Evolutionary conservation across 140 eudicot species (phyloP), one percentile per base, ranked within the genome.

Genomic region (Stevia rebaudiana): DNA sequence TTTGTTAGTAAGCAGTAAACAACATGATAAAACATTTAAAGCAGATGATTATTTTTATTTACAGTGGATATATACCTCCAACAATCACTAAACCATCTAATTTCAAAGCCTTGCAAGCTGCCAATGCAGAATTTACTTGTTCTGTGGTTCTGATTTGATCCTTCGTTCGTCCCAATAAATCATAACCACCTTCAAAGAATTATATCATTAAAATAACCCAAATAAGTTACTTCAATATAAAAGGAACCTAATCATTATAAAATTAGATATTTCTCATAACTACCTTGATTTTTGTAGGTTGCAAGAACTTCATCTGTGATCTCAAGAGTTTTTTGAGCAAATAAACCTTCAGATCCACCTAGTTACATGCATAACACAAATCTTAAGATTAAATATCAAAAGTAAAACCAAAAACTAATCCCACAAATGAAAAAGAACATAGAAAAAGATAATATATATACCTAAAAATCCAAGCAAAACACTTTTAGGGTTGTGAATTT

Each of bases 341-440:
- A 88, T 76, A 92, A 81, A 70, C 99, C 99, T 12, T 92, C 99
- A 52, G 97, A 85, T 73, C 99, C 99, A 71, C 98, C 98, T 92
- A 80, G 54, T 33, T 65, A 28, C 46, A 67, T 17, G 36, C 63
- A 68, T 2, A 74, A 49, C 42, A 36, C 28, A 58, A 36, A 2
- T 40, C 6, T 51, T 35, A 31, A 13, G 12, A 67, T 19, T 69
- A 43, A 58, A 25, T n/a, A 51, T 49, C 65, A 43, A 19, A 49
- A 67, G 35, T 24, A 49, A 11, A 24, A 41, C 24, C 18, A 17
- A 30, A 1, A 52, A 52, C 8, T 21, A 62, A 25, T 49, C 67
- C 37, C 51, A 19, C 51, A 9, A 63, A 52, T 3, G 5, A 35
- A 76, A 68, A 58, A 54, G 12, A 59, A 12, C 60, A 59, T 7